Conservation (phyloP, 164 flowering plant species). For the Amborella trichopoda region DNA sequence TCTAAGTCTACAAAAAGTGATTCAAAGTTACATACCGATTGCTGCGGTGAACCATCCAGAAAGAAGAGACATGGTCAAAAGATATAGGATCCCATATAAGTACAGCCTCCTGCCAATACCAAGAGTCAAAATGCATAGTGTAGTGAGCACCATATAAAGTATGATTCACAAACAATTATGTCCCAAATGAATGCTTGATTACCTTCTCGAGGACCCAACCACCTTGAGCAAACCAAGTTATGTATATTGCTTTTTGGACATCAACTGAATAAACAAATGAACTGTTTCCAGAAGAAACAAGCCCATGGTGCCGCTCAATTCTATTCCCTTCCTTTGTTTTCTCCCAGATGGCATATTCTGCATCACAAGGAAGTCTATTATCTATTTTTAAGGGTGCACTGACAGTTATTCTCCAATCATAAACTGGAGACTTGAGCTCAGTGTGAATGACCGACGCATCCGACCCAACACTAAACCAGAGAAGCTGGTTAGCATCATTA, state of each 20-base stretch:
- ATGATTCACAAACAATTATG: too few species aligned
- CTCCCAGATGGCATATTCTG: constrained; percentile 81
- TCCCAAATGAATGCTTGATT: too few species aligned
- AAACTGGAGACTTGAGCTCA: constrained; percentile 80
- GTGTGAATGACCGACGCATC: constrained; percentile 93
- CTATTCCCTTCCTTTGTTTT: constrained; percentile 51
- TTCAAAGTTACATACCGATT: too few species aligned
- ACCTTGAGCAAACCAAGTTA: constrained; percentile 63
- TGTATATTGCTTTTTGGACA: constrained; percentile 55
- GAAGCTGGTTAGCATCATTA: constrained; percentile 23
- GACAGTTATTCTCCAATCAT: constrained; percentile 92
- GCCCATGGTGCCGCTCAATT: constrained; percentile 55
- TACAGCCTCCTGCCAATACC: constrained; percentile 57
- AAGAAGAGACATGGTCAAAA: constrained; percentile 57
- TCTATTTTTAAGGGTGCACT: constrained; percentile 85
- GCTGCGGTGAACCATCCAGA: constrained; percentile 88
- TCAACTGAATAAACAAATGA: constrained; percentile 77
- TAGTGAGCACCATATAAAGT: too few species aligned
- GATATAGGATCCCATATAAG: constrained; percentile 57
- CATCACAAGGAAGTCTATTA: constrained; percentile 87
- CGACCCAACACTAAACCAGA: constrained; percentile 79
- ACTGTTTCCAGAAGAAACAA: constrained; percentile 52
- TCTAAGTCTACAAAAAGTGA: neutral
- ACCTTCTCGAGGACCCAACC: constrained; percentile 98
- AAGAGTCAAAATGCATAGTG: too few species aligned